Conservation (phyloP, 352 stramenopile species). For the Globisporangium takayamanum region DNA sequence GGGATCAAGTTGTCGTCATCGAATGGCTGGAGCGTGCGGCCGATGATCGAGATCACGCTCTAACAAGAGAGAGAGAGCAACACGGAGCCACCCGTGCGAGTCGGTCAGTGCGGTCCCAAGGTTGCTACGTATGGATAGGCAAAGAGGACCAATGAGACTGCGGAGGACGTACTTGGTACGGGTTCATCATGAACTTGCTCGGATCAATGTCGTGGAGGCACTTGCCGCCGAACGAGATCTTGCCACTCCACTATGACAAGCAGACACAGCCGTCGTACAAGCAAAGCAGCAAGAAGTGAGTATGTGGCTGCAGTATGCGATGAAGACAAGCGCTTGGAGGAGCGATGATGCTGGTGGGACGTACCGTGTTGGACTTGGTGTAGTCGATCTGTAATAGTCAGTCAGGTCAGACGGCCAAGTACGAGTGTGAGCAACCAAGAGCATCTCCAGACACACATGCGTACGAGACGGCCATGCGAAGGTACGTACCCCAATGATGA, state of each 20-base stretch:
- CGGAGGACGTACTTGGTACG: conserved; percentile 40
- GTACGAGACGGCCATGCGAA: neutral
- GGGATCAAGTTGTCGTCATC: conserved; percentile 72
- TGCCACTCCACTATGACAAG: conserved; percentile 52
- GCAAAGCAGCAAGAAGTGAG: no score
- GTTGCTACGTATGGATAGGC: no score
- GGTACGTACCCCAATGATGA: conserved; percentile 58
- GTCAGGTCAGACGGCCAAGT: neutral
- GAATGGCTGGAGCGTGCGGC: conserved; percentile 54
- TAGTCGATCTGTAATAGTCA: conserved; percentile 50
- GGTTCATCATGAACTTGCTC: conserved; percentile 32
- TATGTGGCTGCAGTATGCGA: no score
- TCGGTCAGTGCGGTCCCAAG: neutral
- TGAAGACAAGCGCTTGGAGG: no score
- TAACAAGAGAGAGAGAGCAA: conserved; percentile 16
- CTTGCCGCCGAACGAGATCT: conserved; percentile 46
- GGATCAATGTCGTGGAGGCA: conserved; percentile 76
- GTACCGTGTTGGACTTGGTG: conserved; percentile 69
- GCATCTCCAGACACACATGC: neutral
- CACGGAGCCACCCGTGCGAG: neutral
- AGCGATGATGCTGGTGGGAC: neutral
- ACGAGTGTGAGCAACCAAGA: neutral
- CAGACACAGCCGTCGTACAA: neutral
- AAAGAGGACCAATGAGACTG: no score
- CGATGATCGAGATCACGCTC: conserved; percentile 60